Evolutionary conservation across 169 alveolate genomes (phyloP).

Genomic region (Plasmodium blacklocki): DNA sequence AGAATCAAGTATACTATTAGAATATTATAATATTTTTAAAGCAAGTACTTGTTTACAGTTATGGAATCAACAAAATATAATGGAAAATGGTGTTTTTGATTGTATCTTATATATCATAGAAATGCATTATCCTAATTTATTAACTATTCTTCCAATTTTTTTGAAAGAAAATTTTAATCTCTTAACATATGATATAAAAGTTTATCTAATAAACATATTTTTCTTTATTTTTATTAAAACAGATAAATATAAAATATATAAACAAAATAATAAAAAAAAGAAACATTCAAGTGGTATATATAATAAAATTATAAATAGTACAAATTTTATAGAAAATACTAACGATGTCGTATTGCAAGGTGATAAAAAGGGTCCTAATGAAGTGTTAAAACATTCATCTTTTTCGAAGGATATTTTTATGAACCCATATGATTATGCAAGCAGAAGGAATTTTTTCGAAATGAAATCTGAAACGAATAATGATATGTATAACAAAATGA

Average conservation of each 20-base stretch:
- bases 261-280: conserved; percentile 26
- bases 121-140: conserved; percentile 31
- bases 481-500: neutral
- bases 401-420: conserved; percentile 24
- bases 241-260: conserved; percentile 46
- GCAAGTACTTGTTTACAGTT: conserved; percentile 7
- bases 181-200: conserved; percentile 47
- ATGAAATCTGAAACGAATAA: conserved; percentile 2
- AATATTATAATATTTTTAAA: conserved; percentile 8
- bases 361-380: conserved; percentile 8
- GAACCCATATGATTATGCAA: neutral
- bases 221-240: conserved; percentile 47
- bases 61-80: conserved; percentile 3
- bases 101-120: conserved; percentile 40
- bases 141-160: conserved; percentile 49
- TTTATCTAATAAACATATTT: conserved; percentile 64
- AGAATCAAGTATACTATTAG: conserved; percentile 8
- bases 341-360: conserved; percentile 8
- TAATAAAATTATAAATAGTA: conserved; percentile 1
- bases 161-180: conserved; percentile 44
- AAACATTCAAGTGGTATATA: neutral
- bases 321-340: conserved; percentile 7
- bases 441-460: conserved; percentile 34
- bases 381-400: neutral
- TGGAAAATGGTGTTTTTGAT: conserved; percentile 41